Evolutionary conservation across 2,329 filamentous ascomycete species (phyloP).

Genomic region (Neoarthrinium moseri): DNA sequence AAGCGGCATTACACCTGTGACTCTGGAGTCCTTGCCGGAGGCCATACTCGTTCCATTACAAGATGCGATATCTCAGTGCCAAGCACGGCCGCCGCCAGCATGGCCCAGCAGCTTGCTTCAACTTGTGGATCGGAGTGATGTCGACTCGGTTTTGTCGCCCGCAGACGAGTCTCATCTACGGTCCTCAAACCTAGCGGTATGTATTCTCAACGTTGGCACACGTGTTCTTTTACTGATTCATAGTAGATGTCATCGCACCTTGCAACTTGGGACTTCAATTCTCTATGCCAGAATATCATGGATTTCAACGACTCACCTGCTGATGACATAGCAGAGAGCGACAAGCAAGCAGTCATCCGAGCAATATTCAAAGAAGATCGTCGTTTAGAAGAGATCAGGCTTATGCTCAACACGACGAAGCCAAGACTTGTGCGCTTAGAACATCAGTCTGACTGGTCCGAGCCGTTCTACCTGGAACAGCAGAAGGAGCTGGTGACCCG

Average conservation of each 20-base stretch:
- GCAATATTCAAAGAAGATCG: constrained; percentile 90
- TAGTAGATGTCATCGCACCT: constrained; percentile 59
- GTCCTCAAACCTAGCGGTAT: constrained; percentile 41
- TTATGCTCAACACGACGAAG: constrained; percentile 81
- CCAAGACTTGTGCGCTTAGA: constrained; percentile 76
- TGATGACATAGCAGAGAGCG: constrained; percentile 79
- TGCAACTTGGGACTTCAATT: constrained; percentile 71
- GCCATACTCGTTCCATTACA: constrained; percentile 76
- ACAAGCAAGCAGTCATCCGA: constrained; percentile 78
- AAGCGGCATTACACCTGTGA: constrained; percentile 62
- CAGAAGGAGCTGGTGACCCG: constrained; percentile 89
- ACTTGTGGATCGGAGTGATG: constrained; percentile 78
- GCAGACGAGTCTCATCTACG: constrained; percentile 34
- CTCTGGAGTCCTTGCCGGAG: constrained; percentile 84
- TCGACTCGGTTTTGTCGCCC: constrained; percentile 63
- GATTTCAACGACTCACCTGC: constrained; percentile 59
- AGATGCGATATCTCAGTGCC: constrained; percentile 82
- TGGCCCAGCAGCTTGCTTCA: constrained; percentile 73
- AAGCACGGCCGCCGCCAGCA: constrained; percentile 73
- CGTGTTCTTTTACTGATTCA: constrained; percentile 20
- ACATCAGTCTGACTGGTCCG: constrained; percentile 73
- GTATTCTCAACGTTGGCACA: constrained; percentile 14
- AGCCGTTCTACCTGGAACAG: constrained; percentile 84
- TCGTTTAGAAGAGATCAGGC: constrained; percentile 81
- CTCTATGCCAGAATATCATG: constrained; percentile 70